Evolutionary conservation across 306 rosid genomes (phyloP), one percentile per base, ranked within the genome.

Genomic region (Cucurbita argyrosperma): DNA sequence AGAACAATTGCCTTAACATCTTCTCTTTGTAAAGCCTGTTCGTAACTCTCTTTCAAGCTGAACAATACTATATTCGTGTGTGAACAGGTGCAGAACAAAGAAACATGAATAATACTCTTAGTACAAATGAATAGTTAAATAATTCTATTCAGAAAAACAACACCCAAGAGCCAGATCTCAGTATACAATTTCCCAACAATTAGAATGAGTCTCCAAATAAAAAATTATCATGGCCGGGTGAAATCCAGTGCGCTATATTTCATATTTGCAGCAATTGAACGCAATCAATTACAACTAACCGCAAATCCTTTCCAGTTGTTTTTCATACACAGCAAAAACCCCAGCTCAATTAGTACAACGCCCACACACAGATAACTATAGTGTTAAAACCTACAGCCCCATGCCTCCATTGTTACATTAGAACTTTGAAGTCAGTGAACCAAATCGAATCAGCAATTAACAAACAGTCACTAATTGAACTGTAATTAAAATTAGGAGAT

Each of bases 1-100:
- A 93, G 43, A 74, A 94, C 97, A 79, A 94, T 90, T 46, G 98
- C 98, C 85, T 87, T 89, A 75, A 94, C 95, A 80, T 90, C 97
- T 46, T 94, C 83, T 74, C 96, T 89, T 75, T 21, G 73, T n/a
- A 84, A 38, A 30, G 96, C 98, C 83, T 81, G 84, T 69, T 88
- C 96, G 60, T 84, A 94, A 70, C 78, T 86, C 43, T 83, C 95
- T 82, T 88, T 89, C 51, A 94, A 80, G 79, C 97, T 81, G 60
- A 16, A 75, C 68, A 94, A 77, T 16, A 90, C 98, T 94, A 80
- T 9, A n/a, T 30, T 43, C 18, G 26, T 37, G 66, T 39, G 40
- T 71, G 62, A 15, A 71, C 18, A 52, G 50, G 58, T 53, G 26
- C 58, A n/a, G 4, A 23, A 62, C 67, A 61, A 7, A 62, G 26